Base-by-base conservation (phyloP, 2,329 filamentous ascomycete genomes). In the Fusarium sp. region DNA sequence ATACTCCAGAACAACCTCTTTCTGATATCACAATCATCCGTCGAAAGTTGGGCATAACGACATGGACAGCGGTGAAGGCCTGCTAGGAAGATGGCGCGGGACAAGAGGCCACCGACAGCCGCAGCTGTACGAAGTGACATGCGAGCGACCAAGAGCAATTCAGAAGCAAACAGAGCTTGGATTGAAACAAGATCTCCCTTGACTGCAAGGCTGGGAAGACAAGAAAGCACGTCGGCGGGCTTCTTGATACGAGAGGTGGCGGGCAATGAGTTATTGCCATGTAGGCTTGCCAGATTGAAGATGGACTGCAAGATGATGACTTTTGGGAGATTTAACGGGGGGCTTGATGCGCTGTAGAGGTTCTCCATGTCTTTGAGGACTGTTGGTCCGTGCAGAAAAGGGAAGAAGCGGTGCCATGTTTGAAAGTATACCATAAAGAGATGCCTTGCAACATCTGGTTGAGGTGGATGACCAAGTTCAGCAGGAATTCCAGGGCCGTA, bases 331-430 rank as follows among this genome's bases (percentile, higher is more conserved):
- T n/a, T 20, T 5, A 10, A 28, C 2, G 26, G 3, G 17, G 26
- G 5, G 10, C 4, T 26, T 46, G 43, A 46, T 20, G 26, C 13
- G 15, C 44, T 46, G 6, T 46, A 33, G 4, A 46, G 7, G 9
- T 31, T 24, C 5, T 31, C n/a, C 44, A 46, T 15, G 6, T 33
- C 6, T 4, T 20, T 46, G 6, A 46, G 26, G 1, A 46, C 13
- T 14, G 26, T 46, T 6, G 44, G 44, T 10, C 44, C 44, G 5
- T 46, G 26, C 26, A 46, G 4, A 9, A 46, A 46, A 2, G 44
- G 44, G 14, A 46, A 46, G 44, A 46, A 46, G 7, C 44, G n/a
- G n/a, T 46, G 44, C 44, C 44, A 46, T 3, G 44, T 46, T 13
- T 46, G 44, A 2, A 46, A 46, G 18, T 46, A 46, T 6, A 9